Evolutionary conservation across 192 early-diverging fungal genomes (phyloP).

Genomic region (Mortierella claussenii): DNA sequence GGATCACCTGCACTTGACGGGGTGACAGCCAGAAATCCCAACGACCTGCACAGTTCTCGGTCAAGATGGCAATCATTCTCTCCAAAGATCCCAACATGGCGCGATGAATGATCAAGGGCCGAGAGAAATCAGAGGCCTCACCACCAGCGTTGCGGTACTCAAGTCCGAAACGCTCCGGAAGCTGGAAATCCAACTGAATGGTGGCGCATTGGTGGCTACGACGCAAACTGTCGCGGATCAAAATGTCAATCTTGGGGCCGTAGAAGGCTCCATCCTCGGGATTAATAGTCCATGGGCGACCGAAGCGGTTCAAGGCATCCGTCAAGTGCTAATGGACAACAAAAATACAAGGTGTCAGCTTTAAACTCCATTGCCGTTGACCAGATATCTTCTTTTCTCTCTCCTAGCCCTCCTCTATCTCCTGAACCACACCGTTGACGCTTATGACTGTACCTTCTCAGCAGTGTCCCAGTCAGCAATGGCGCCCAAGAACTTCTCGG

Average conservation of each 20-base stretch:
- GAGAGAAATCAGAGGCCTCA: conserved; percentile 62
- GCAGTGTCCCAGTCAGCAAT: conserved; percentile 92
- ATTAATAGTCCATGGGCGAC: conserved; percentile 87
- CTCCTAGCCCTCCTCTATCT: no score
- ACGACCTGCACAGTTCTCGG: conserved; percentile 95
- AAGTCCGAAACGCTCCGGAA: conserved; percentile 94
- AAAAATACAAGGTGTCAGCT: no score
- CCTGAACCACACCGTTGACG: no score
- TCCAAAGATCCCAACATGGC: conserved; percentile 97
- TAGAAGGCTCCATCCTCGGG: conserved; percentile 99
- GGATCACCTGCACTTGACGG: conserved; percentile 91
- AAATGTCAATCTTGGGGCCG: conserved; percentile 99
- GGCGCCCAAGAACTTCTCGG: conserved; percentile 95
- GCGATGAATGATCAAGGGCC: conserved; percentile 99
- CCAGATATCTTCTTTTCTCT: background rate
- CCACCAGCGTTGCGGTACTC: conserved; percentile 82
- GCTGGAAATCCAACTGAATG: conserved; percentile 98
- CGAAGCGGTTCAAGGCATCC: conserved; percentile 83
- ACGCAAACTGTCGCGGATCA: conserved; percentile 91
- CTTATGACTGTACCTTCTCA: conserved; percentile 66
- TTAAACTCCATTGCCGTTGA: background rate
- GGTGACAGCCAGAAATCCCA: conserved; percentile 98
- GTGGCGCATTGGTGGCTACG: conserved; percentile 97
- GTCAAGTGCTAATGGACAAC: conserved; percentile 74
- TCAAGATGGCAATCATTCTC: conserved; percentile 95